A percentile compares a stretch with the other conserved stretches of the same genome.
These are phyloP conservation scores for Calonectria naviculata DNA, from an alignment of 2,329 filamentous ascomycete species.

Conservation along the genomic window DNA sequence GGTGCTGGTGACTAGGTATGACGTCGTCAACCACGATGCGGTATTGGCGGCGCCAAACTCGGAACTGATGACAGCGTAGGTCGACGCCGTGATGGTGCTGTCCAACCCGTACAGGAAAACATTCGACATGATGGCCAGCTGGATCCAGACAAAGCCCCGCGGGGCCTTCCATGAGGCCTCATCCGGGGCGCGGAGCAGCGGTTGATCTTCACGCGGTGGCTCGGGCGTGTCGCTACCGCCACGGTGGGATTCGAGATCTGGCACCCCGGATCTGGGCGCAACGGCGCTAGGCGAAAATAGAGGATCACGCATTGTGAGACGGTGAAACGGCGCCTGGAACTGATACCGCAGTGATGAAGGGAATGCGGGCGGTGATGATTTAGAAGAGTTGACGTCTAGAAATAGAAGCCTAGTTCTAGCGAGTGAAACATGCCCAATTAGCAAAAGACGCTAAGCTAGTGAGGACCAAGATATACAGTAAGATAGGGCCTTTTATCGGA, in stretches of 20 bases:
- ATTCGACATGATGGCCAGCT: conserved; percentile 72
- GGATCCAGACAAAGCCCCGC: conserved; percentile 66
- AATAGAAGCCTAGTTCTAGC: background rate
- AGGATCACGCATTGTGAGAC: conserved; percentile 9
- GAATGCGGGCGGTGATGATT: background rate
- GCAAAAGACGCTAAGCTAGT: background rate
- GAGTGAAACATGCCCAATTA: background rate
- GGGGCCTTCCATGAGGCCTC: conserved; percentile 58
- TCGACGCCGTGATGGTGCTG: conserved; percentile 78
- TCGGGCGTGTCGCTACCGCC: background rate
- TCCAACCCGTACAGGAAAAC: conserved; percentile 77
- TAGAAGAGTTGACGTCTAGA: background rate
- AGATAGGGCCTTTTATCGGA: conserved; percentile 9
- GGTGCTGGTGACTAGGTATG: conserved; percentile 77
- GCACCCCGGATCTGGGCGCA: background rate
- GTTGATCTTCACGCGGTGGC: conserved; percentile 31
- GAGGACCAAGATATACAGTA: background rate
- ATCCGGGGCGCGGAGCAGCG: conserved; percentile 33
- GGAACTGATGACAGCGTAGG: conserved; percentile 80
- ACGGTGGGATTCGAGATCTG: conserved; percentile 10
- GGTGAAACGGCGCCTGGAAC: background rate
- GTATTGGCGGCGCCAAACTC: conserved; percentile 78
- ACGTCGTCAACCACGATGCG: conserved; percentile 80
- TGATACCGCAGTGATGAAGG: background rate
- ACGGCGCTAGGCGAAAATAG: background rate